Evolutionary conservation across 169 alveolate species (phyloP).

Genomic region (Cryptosporidium sp.): DNA sequence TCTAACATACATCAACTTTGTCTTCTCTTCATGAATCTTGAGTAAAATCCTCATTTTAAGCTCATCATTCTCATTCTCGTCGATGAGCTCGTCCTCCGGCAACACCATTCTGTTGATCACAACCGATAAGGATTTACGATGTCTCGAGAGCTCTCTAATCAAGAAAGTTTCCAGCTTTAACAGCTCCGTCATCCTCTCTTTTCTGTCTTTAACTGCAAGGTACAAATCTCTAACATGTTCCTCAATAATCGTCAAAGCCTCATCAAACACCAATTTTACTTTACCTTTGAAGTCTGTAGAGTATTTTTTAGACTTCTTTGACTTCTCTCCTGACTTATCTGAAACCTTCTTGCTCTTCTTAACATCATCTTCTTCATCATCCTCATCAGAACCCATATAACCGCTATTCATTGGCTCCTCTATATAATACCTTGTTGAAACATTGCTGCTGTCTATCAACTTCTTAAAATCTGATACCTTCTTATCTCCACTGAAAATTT

Average conservation of each 20-base stretch:
- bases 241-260: slow-evolving; percentile 32
- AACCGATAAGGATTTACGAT: slow-evolving; percentile 1
- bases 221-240: slow-evolving; percentile 23
- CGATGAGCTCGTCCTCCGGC: slow-evolving; percentile 38
- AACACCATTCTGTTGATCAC: slow-evolving; percentile 11
- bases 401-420: neutral
- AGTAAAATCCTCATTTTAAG: slow-evolving; percentile 25
- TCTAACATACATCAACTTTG: slow-evolving; percentile 19
- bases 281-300: slow-evolving; percentile 26
- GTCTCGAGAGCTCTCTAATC: slow-evolving; percentile 29
- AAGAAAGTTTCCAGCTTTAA: slow-evolving; percentile 19
- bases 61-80: slow-evolving; percentile 4
- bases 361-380: neutral
- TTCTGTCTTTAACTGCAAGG: neutral
- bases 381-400: neutral
- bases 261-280: slow-evolving; percentile 15
- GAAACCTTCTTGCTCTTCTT: neutral
- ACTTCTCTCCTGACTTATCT: neutral
- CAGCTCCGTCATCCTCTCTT: slow-evolving; percentile 16
- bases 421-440: neutral
- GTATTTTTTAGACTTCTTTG: neutral
- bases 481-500: neutral
- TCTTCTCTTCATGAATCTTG: slow-evolving; percentile 47
- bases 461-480: neutral
- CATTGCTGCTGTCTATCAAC: neutral